Conservation (phyloP, 345 rosid species). For the Turritis glabra region DNA sequence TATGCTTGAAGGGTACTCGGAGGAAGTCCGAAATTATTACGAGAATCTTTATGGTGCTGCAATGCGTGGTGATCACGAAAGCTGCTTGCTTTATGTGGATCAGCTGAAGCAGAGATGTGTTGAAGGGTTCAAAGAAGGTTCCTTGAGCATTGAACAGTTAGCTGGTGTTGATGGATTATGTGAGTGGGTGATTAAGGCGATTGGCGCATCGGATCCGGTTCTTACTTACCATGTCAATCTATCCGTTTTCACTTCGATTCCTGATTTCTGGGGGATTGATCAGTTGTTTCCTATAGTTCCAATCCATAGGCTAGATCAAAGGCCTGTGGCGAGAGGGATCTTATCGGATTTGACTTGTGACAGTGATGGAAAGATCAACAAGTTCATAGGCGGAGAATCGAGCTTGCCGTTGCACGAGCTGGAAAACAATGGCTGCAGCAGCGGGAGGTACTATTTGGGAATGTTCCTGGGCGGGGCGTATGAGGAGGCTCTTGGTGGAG, state of each 20-base stretch:
- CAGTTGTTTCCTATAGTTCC: constrained; percentile 91
- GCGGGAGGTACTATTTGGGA: constrained; percentile 67
- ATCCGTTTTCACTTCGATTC: constrained; percentile 86
- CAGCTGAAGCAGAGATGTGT: constrained; percentile 76
- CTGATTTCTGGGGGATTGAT: constrained; percentile 93
- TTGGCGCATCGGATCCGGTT: constrained; percentile 58
- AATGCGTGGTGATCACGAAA: constrained; percentile 58
- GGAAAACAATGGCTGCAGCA: constrained; percentile 40
- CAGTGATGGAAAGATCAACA: constrained; percentile 88
- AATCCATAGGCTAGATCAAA: constrained; percentile 67
- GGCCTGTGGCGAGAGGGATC: constrained; percentile 67
- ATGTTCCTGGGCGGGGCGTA: constrained; percentile 98
- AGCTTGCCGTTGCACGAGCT: constrained; percentile 84
- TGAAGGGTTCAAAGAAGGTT: constrained; percentile 80
- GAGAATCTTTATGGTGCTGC: constrained; percentile 52
- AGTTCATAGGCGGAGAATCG: constrained; percentile 84
- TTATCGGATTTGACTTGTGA: constrained; percentile 91
- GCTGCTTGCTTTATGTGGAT: constrained; percentile 66
- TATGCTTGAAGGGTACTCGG: constrained; percentile 52
- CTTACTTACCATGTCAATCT: constrained; percentile 77
- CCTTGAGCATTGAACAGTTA: constrained; percentile 66
- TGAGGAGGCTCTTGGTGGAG: constrained; percentile 95
- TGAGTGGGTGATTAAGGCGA: constrained; percentile 56
- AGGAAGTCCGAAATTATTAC: constrained; percentile 64
- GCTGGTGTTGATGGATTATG: constrained; percentile 85